phyloP scores from a whole-genome alignment of 1,139 yeast genomes.

The Sugiyamaella xylanicola region DNA sequence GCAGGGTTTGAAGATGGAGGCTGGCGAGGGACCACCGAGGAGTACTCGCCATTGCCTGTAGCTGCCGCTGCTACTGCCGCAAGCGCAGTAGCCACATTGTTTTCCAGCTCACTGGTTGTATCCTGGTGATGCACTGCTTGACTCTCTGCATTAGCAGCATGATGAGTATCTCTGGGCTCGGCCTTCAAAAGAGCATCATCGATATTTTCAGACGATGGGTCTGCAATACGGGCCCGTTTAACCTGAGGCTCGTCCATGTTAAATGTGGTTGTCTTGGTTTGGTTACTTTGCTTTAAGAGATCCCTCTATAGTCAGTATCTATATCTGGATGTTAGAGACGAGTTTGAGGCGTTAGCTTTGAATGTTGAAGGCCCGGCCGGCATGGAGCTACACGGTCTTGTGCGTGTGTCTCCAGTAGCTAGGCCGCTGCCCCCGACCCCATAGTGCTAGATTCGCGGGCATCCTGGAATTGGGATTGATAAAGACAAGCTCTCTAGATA shows the following conservation, averaged over 20 bases:
- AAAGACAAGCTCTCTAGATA: too few relatives aligned
- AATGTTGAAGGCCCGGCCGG: too few relatives aligned
- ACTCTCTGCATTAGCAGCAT: background rate
- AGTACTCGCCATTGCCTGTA: background rate
- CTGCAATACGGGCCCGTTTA: constrained; percentile 10
- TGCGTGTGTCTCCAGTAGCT: too few relatives aligned
- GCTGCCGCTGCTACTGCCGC: constrained; percentile 10
- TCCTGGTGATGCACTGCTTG: background rate
- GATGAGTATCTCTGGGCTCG: background rate
- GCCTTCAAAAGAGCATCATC: constrained; percentile 15
- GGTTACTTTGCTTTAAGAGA: too few relatives aligned
- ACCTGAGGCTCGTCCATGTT: constrained; percentile 3
- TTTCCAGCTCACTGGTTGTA: constrained; percentile 1
- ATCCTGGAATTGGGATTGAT: too few relatives aligned
- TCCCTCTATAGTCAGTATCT: too few relatives aligned
- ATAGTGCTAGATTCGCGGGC: too few relatives aligned
- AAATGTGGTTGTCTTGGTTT: too few relatives aligned
- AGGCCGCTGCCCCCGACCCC: too few relatives aligned
- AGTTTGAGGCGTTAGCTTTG: too few relatives aligned
- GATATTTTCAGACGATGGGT: constrained; percentile 9
- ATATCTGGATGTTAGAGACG: too few relatives aligned
- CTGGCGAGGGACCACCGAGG: constrained; percentile 11
- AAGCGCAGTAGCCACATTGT: background rate
- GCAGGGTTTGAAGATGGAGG: constrained; percentile 3
- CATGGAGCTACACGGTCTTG: too few relatives aligned